A percentile compares a stretch with the other conserved stretches of the same genome.
phyloP scores from a whole-genome alignment of 148 eudicot species.

The Gaultheria prostrata region DNA sequence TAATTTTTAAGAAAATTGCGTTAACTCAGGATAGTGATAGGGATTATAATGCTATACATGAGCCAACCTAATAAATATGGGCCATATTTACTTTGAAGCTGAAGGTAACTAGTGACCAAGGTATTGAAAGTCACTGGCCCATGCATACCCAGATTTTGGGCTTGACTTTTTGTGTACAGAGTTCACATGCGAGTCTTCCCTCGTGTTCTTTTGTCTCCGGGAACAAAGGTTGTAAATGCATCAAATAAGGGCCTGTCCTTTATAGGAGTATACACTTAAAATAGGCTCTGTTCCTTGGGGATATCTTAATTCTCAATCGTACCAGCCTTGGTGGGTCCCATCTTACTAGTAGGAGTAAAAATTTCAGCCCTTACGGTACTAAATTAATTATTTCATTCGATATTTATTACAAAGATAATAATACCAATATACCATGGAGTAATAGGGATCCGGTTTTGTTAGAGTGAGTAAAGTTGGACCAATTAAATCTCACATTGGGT shows the following conservation, averaged over 20 bases:
- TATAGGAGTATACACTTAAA: not conserved
- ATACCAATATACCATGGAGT: not conserved
- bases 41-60: not conserved
- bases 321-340: not conserved
- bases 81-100: not conserved
- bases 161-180: not conserved
- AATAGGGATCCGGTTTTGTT: not conserved
- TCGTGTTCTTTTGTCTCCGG: not conserved
- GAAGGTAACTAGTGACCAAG: not conserved
- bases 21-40: not conserved
- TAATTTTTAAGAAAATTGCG: not conserved
- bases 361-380: not conserved
- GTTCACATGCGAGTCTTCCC: constrained; percentile 3
- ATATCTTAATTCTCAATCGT: not conserved
- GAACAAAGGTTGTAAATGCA: not conserved
- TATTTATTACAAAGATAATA: not conserved
- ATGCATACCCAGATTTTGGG: not conserved
- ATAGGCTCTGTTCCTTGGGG: not conserved
- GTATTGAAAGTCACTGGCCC: not conserved
- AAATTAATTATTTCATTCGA: not conserved
- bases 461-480: not conserved
- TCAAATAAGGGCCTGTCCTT: not conserved
- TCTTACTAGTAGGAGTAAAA: no score
- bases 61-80: not conserved
- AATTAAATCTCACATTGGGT: not conserved